Evolutionary conservation across 257 asterid species (phyloP).

Genomic region (Salvia splendens): DNA sequence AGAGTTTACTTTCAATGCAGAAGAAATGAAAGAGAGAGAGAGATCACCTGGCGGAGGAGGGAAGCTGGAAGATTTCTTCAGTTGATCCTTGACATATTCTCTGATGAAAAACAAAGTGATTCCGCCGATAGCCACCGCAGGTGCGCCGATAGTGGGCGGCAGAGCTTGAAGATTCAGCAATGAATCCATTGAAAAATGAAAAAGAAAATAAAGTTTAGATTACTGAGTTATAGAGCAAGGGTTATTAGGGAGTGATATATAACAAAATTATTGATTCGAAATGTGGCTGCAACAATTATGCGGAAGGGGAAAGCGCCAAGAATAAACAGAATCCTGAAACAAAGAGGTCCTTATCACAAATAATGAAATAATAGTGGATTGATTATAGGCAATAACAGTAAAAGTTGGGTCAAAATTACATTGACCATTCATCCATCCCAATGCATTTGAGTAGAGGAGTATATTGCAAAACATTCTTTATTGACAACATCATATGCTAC

Average conservation of each 20-base stretch:
- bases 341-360: too few relatives aligned
- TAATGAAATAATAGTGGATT: too few relatives aligned
- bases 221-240: background rate
- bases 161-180: constrained; percentile 49
- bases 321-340: too few relatives aligned
- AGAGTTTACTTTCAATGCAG: background rate
- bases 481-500: too few relatives aligned
- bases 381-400: too few relatives aligned
- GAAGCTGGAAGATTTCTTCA: constrained; percentile 46
- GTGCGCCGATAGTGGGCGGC: constrained; percentile 55
- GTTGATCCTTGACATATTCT: constrained; percentile 41
- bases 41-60: constrained; percentile 59
- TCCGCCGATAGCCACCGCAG: constrained; percentile 64
- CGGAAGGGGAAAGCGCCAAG: background rate
- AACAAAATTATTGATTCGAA: background rate
- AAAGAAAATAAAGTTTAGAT: background rate
- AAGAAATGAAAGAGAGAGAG: background rate
- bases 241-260: too few relatives aligned
- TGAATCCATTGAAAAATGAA: constrained; percentile 41
- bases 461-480: too few relatives aligned
- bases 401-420: too few relatives aligned
- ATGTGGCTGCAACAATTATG: background rate
- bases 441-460: too few relatives aligned
- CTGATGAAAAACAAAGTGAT: constrained; percentile 53
- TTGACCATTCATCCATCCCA: too few relatives aligned